These are phyloP conservation scores for Pseudocercospora fuligena DNA, from an alignment of 2,329 filamentous ascomycete genomes.

Conservation along the genomic window DNA sequence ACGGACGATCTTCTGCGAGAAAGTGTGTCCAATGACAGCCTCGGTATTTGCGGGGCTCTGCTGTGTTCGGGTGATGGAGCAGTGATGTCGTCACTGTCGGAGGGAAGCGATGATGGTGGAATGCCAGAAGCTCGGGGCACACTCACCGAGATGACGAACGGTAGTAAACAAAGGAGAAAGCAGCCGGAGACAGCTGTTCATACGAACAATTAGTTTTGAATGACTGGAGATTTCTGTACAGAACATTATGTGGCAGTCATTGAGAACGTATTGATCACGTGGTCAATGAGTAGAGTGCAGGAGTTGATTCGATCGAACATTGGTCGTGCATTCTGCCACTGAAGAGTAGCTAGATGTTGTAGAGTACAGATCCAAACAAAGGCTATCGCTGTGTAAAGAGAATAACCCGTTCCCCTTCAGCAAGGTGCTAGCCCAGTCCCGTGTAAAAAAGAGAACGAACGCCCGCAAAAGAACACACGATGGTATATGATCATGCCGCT, in stretches of 20 bases:
- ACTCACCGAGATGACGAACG: not conserved
- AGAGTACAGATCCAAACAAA: slow-evolving; percentile 11
- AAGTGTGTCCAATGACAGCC: slow-evolving; percentile 3
- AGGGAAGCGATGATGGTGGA: not conserved
- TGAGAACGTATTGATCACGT: not conserved
- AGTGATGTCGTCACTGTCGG: slow-evolving; percentile 6
- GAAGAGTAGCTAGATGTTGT: slow-evolving; percentile 6
- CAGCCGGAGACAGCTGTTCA: not conserved
- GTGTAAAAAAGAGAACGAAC: slow-evolving; percentile 1
- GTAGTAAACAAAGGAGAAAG: not conserved
- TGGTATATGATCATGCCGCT: slow-evolving; percentile 18
- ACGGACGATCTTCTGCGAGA: not conserved
- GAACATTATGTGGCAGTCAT: not conserved
- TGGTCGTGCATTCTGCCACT: slow-evolving; percentile 15
- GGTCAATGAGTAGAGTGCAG: not conserved
- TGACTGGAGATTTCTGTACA: not conserved
- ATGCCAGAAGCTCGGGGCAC: not conserved
- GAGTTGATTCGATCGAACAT: slow-evolving; percentile 4
- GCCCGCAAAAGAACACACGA: slow-evolving; percentile 5
- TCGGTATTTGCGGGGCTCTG: not conserved
- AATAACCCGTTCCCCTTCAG: not conserved
- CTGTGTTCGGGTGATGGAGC: not conserved
- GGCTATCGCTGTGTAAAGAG: not conserved
- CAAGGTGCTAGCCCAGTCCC: not conserved
- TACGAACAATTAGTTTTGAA: not conserved